phyloP scores from a whole-genome alignment of 1,139 yeast genomes.

The Kurtzmaniella quercitrusa region DNA sequence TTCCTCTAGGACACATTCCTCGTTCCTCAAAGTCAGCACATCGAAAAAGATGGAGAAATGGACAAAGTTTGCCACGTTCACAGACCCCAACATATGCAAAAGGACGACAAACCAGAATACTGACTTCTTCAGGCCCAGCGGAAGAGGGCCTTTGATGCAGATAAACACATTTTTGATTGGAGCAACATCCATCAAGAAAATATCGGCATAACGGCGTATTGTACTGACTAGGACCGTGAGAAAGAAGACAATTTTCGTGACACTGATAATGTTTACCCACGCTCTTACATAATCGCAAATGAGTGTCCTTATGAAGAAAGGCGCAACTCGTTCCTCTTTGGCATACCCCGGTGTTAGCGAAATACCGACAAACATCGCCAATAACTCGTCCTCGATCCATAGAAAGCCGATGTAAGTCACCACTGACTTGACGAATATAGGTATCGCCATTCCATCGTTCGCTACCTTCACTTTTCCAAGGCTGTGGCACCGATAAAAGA shows the following conservation, averaged over 20 bases:
- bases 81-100: constrained; percentile 73
- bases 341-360: constrained; percentile 47
- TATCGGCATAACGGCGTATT: constrained; percentile 67
- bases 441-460: constrained; percentile 28
- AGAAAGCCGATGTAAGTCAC: constrained; percentile 21
- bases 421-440: constrained; percentile 24
- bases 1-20: constrained; percentile 53
- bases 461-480: constrained; percentile 13
- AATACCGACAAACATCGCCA: constrained; percentile 32
- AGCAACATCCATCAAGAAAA: constrained; percentile 48
- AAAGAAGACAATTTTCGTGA: constrained; percentile 47
- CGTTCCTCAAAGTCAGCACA: constrained; percentile 71
- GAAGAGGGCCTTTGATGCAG: constrained; percentile 36
- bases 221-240: constrained; percentile 55
- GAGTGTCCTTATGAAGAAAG: constrained; percentile 49
- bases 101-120: constrained; percentile 55
- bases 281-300: constrained; percentile 55
- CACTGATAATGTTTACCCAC: constrained; percentile 38
- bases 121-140: constrained; percentile 32
- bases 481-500: constrained; percentile 20
- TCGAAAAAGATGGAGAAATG: constrained; percentile 52
- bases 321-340: constrained; percentile 50
- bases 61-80: constrained; percentile 54
- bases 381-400: constrained; percentile 11
- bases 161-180: constrained; percentile 51